phyloP scores from a whole-genome alignment of 2,329 filamentous ascomycete genomes.

The Fusarium domesticum region DNA sequence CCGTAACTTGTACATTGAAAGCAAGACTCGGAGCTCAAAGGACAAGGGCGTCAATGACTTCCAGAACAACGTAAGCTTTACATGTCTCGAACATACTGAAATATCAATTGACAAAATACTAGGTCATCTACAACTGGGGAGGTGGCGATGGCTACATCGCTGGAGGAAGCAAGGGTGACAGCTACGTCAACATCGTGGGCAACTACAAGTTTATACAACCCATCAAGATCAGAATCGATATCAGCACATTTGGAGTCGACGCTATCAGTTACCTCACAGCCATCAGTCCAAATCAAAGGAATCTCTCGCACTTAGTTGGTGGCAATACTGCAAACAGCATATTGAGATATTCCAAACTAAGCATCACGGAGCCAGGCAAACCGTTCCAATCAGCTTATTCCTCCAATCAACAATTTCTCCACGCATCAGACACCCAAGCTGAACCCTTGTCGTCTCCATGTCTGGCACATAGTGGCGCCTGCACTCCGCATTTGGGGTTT shows the following conservation, averaged over 20 bases:
- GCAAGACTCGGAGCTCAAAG: conserved; percentile 56
- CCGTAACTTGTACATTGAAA: conserved; percentile 55
- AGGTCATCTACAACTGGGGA: conserved; percentile 56
- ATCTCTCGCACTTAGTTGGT: too few relatives aligned
- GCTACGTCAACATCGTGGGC: conserved; percentile 50
- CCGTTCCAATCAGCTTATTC: background rate
- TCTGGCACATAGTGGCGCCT: too few relatives aligned
- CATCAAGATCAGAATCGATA: too few relatives aligned
- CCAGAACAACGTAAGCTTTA: conserved; percentile 36
- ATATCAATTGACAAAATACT: conserved; percentile 7
- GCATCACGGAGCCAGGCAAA: background rate
- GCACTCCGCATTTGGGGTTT: background rate
- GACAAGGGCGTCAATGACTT: conserved; percentile 57
- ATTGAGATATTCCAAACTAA: too few relatives aligned
- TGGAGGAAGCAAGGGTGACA: conserved; percentile 46
- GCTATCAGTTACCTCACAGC: too few relatives aligned
- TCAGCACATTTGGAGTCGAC: too few relatives aligned
- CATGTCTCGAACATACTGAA: fast-evolving
- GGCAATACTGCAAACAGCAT: too few relatives aligned
- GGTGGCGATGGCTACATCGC: conserved; percentile 54
- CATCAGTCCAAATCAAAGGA: too few relatives aligned
- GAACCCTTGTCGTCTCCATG: background rate
- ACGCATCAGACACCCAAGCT: background rate
- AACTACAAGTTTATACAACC: too few relatives aligned
- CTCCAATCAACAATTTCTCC: background rate